Evolutionary conservation across 2,329 filamentous ascomycete species (phyloP), one percentile per base, ranked within the genome.

Genomic region (Phaeosphaeria sp.): DNA sequence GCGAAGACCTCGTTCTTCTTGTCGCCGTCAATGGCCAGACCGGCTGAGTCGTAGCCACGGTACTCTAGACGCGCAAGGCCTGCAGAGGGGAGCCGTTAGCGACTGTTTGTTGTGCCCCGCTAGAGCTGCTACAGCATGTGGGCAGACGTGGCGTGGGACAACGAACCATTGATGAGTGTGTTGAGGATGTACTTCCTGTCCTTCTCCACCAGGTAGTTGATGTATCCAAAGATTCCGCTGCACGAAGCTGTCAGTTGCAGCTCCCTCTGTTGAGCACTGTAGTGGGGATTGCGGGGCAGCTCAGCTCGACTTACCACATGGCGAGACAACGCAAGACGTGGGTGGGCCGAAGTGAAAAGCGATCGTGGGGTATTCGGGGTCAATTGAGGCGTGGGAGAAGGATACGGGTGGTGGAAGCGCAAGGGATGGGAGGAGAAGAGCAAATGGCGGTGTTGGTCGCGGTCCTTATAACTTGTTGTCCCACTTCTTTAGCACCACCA

Each of bases 131-230:
- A 30, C 45, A 36, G 51, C 44, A 24, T 45, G 36, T 24, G 15
- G 42, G 51, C 46, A 57, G 49, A 53, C 55, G 61, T 45, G 55
- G 30, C 49, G 55, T 43, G 56, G 45, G 20, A 51, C 42, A 30
- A 82, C 89, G 80, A 81, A 93, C 93, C 94, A 84, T 98, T 97
- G 80, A 97, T 91, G 71, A 99, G 86, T 63, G 94, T 98, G 79
- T 97, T 89, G 77, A 98, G 86, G 79, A 98, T 96, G 83, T 91
- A 96, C 82, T 92, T 93, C 80, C 95, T 89, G 84, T 98, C 94
- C 87, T 96, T 97, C 87, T 98, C 95, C 79, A 98, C 93, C 79
- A 98, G 85, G 83, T 98, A 98, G 85, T 98, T 98, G 84, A 98
- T 92, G 86, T 98, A 98, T 74, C 94, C 94, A 84, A 98, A 96